Percentiles rank a stretch among this genome's conserved stretches.
These are phyloP conservation scores for Mycosarcoma maydis DNA, from an alignment of 1,284 basidiomycete species.

Conservation along the genomic window DNA sequence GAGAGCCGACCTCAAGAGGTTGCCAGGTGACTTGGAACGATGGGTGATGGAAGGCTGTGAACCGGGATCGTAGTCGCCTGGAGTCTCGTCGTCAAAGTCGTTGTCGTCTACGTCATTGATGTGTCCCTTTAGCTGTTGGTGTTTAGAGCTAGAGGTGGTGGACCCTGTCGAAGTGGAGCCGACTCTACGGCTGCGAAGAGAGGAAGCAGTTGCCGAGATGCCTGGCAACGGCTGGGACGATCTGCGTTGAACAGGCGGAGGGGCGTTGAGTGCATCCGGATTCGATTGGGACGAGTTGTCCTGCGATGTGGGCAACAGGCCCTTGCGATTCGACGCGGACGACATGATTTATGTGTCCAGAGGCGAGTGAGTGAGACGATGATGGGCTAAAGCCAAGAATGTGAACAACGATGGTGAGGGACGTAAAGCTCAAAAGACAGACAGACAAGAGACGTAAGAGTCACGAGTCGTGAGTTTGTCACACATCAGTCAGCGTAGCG, in stretches of 20 bases:
- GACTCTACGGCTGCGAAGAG: slow-evolving; percentile 53
- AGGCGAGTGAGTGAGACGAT: no score
- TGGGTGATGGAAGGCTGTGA: slow-evolving; percentile 28
- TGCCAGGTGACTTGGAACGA: slow-evolving; percentile 16
- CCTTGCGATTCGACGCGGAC: slow-evolving; percentile 38
- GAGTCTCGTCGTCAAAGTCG: slow-evolving; percentile 59
- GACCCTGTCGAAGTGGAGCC: slow-evolving; percentile 31
- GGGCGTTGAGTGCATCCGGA: slow-evolving; percentile 5
- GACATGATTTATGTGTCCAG: no score
- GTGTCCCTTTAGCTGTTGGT: slow-evolving; percentile 6
- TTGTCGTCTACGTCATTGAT: slow-evolving; percentile 40
- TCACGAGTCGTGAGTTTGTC: no score
- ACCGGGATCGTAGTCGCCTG: slow-evolving; percentile 51
- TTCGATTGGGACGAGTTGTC: slow-evolving; percentile 7
- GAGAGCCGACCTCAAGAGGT: slow-evolving; percentile 25
- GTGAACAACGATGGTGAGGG: no score
- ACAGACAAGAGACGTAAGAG: no score
- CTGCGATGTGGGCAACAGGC: slow-evolving; percentile 47
- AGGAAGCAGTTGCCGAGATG: slow-evolving; percentile 61
- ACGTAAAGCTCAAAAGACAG: no score
- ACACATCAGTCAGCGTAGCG: no score
- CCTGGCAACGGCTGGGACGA: slow-evolving; percentile 58
- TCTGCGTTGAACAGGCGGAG: slow-evolving; percentile 37
- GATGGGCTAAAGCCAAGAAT: no score
- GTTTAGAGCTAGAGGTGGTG: slow-evolving; percentile 12